phyloP scores from a whole-genome alignment of 805 yeast genomes.

The Kodamaea kaohsiungensis region DNA sequence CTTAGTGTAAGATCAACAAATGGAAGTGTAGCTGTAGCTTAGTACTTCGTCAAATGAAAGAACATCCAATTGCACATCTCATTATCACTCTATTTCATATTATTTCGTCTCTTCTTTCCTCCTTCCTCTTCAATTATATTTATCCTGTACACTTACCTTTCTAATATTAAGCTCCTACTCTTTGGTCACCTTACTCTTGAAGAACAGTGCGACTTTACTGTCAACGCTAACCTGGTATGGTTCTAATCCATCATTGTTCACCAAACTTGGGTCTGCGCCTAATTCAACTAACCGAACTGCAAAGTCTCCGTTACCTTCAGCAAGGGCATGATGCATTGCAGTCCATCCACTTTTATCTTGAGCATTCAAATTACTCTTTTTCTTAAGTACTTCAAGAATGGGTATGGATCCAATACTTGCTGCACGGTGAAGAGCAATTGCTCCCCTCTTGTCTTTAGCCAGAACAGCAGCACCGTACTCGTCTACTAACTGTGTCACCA shows the following conservation, averaged over 20 bases:
- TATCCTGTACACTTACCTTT: background rate
- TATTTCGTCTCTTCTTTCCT: no score
- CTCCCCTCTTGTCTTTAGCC: constrained; percentile 64
- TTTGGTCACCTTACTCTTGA: constrained; percentile 3
- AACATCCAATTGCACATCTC: no score
- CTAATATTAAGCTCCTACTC: background rate
- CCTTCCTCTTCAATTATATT: background rate
- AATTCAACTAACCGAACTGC: constrained; percentile 59
- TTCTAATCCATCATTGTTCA: constrained; percentile 52
- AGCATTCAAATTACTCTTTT: constrained; percentile 62
- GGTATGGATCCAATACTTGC: constrained; percentile 70
- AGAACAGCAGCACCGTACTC: constrained; percentile 61
- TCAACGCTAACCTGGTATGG: constrained; percentile 38
- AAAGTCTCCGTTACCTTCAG: constrained; percentile 85
- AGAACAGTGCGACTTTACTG: constrained; percentile 28
- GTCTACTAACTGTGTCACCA: constrained; percentile 53
- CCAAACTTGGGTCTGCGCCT: constrained; percentile 63
- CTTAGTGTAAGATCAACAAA: no score
- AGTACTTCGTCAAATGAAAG: no score
- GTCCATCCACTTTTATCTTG: constrained; percentile 80
- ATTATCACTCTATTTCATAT: no score
- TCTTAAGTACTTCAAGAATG: constrained; percentile 54
- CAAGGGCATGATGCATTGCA: constrained; percentile 83
- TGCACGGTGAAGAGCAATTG: constrained; percentile 78
- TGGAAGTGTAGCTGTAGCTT: no score